These are phyloP conservation scores for Simplicillium sp. DNA, from an alignment of 2,329 filamentous ascomycete species.

Conservation along the genomic window DNA sequence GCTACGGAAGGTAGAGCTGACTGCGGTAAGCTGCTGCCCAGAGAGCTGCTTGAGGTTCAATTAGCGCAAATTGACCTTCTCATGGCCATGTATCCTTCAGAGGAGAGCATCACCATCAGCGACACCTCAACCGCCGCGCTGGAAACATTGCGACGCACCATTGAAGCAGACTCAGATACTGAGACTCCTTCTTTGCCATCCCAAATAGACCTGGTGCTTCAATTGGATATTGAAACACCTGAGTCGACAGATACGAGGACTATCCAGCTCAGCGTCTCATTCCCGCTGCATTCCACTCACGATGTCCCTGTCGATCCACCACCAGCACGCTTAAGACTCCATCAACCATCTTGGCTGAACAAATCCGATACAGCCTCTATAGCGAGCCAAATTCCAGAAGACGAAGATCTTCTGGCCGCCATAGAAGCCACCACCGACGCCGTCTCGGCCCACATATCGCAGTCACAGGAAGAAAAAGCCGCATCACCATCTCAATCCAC, in stretches of 20 bases:
- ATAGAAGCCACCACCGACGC: constrained; percentile 33
- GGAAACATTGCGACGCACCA: constrained; percentile 9
- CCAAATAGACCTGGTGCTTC: constrained; percentile 1
- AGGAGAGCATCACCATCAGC: constrained; percentile 22
- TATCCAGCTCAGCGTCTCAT: constrained; percentile 22
- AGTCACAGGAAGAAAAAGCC: background rate
- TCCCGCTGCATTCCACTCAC: constrained; percentile 18
- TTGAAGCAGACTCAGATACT: background rate
- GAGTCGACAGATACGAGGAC: constrained; percentile 1
- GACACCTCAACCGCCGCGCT: constrained; percentile 9
- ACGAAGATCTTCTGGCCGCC: constrained; percentile 32
- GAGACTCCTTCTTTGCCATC: background rate
- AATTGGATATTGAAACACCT: constrained; percentile 8
- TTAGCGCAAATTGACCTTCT: constrained; percentile 41
- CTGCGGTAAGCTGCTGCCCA: constrained; percentile 16
- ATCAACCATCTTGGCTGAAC: constrained; percentile 42
- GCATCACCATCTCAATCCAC: background rate
- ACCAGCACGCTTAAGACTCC: constrained; percentile 28
- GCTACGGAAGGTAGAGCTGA: background rate
- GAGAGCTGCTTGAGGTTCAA: constrained; percentile 36
- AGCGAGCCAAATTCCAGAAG: constrained; percentile 25
- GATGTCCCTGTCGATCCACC: constrained; percentile 25
- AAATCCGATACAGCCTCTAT: constrained; percentile 33
- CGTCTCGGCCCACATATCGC: constrained; percentile 18
- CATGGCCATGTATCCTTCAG: constrained; percentile 37